Percentiles rank a stretch among this genome's conserved stretches.
These are phyloP conservation scores for Porcisia hertigi DNA, from an alignment of 208 protist genomes.

Conservation along the genomic window DNA sequence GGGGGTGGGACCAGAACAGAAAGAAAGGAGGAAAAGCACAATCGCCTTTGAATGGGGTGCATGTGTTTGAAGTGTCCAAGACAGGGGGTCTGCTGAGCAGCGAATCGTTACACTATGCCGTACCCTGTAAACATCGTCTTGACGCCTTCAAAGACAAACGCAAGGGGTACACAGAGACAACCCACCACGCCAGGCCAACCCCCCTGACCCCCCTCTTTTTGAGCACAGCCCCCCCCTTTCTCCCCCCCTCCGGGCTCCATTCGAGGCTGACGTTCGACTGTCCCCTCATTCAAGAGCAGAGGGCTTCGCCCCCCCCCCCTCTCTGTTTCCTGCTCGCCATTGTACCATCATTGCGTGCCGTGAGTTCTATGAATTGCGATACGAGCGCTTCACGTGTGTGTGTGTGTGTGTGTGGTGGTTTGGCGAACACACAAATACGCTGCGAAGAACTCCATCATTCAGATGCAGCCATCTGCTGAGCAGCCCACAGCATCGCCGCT, in stretches of 20 bases:
- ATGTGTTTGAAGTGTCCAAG: neutral
- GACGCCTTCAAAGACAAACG: neutral
- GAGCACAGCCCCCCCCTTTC: neutral
- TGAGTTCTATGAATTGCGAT: neutral
- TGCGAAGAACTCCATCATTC: neutral
- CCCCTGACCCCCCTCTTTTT: neutral
- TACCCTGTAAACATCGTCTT: neutral
- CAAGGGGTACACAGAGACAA: neutral
- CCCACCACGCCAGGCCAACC: neutral
- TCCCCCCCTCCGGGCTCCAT: too few species aligned
- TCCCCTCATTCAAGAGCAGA: neutral
- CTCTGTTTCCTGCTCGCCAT: neutral
- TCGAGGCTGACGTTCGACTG: neutral
- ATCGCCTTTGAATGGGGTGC: neutral
- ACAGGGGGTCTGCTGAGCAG: neutral
- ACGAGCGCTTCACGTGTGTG: neutral
- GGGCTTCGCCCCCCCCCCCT: neutral
- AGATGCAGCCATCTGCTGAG: conserved; percentile 1
- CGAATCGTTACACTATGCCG: neutral
- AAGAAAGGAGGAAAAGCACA: conserved; percentile 3
- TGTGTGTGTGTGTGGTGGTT: neutral
- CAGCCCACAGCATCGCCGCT: conserved; percentile 14
- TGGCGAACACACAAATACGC: neutral
- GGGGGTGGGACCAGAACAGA: conserved; percentile 4
- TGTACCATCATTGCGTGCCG: neutral